These are phyloP conservation scores for Corniculantispora saksenae DNA, from an alignment of 2,329 filamentous ascomycete genomes.

Conservation along the genomic window DNA sequence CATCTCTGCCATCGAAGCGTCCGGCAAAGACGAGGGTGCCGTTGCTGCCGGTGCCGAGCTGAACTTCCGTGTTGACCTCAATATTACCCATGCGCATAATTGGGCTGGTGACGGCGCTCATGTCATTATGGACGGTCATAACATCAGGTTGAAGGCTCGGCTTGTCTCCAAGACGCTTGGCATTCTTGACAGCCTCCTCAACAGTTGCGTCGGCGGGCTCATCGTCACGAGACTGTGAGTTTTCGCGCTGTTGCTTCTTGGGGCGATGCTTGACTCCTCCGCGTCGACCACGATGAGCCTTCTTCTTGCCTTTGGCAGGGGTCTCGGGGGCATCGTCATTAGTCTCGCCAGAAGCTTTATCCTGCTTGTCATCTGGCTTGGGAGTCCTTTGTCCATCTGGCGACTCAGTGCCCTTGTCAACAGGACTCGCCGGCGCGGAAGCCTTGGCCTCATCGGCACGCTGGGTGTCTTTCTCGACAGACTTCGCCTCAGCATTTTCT, in stretches of 20 bases:
- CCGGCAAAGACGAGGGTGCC: conserved; percentile 96
- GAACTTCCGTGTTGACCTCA: conserved; percentile 63
- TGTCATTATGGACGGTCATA: conserved; percentile 56
- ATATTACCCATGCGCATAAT: conserved; percentile 64
- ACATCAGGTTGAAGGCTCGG: conserved; percentile 62
- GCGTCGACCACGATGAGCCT: conserved; percentile 68
- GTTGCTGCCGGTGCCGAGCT: conserved; percentile 81
- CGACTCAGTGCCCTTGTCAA: neutral
- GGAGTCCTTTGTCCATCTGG: neutral
- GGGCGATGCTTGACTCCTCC: conserved; percentile 70
- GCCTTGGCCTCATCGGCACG: neutral
- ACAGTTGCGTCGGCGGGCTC: conserved; percentile 48
- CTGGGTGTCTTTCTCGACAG: neutral
- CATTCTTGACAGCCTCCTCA: conserved; percentile 62
- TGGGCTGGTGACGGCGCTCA: conserved; percentile 60
- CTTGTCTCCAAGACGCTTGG: conserved; percentile 58
- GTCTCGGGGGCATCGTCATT: conserved; percentile 23
- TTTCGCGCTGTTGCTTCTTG: conserved; percentile 54
- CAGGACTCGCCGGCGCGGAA: neutral
- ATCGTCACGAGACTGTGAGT: conserved; percentile 52
- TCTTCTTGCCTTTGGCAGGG: conserved; percentile 63
- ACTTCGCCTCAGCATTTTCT: neutral
- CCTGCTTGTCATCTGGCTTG: neutral
- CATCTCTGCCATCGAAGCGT: conserved; percentile 88
- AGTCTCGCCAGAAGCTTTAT: conserved; percentile 17